Percentiles rank a stretch among this genome's conserved stretches.
Evolutionary conservation across 352 stramenopile genomes (phyloP).

Genomic region (Phytophthora ohioensis): DNA sequence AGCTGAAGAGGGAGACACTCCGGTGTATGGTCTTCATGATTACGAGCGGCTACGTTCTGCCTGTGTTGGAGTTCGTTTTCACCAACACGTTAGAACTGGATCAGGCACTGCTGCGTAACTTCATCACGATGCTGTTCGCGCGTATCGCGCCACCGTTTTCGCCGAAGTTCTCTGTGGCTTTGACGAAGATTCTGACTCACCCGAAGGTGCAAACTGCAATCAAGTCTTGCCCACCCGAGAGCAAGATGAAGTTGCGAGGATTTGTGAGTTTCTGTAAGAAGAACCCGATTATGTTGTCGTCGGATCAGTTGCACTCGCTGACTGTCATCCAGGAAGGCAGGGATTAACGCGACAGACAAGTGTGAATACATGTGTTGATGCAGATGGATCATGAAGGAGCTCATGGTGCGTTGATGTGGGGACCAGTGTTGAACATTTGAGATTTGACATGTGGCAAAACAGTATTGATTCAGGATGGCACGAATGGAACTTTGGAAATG

Average conservation of each 20-base stretch:
- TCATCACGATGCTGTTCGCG: constrained; percentile 81
- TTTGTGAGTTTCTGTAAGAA: constrained; percentile 81
- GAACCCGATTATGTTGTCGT: constrained; percentile 59
- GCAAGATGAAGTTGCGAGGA: constrained; percentile 72
- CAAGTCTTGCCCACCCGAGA: constrained; percentile 81
- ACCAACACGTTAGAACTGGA: constrained; percentile 84
- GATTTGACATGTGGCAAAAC: neutral
- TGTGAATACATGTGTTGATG: constrained; percentile 13
- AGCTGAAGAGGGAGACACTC: constrained; percentile 86
- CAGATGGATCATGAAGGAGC: neutral
- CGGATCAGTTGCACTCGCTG: constrained; percentile 75
- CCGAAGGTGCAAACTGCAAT: constrained; percentile 87
- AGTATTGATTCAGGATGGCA: neutral
- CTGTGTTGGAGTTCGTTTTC: constrained; percentile 85
- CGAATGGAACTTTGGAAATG: too few species aligned
- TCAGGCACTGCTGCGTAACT: constrained; percentile 86
- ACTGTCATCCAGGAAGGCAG: constrained; percentile 54
- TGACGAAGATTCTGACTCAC: constrained; percentile 82
- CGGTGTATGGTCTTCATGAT: constrained; percentile 91
- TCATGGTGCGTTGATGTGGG: too few species aligned
- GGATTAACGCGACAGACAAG: constrained; percentile 24
- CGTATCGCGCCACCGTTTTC: constrained; percentile 84
- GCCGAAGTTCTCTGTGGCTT: constrained; percentile 71
- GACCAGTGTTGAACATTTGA: neutral
- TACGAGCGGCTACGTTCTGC: constrained; percentile 86